These are phyloP conservation scores for Lactarius pseudohatsudake DNA, from an alignment of 768 basidiomycete species.

Conservation along the genomic window DNA sequence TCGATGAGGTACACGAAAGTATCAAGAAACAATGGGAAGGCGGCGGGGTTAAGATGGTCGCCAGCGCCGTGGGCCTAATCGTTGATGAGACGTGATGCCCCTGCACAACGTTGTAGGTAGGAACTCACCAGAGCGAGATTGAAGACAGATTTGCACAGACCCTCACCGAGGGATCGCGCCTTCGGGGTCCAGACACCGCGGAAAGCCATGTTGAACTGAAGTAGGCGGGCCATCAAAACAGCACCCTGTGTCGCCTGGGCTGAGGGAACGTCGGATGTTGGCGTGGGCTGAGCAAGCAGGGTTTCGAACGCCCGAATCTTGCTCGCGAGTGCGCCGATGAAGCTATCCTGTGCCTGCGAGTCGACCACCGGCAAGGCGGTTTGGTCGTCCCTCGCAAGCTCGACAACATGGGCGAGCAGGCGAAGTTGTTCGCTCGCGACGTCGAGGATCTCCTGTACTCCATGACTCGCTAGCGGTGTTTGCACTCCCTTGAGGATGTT, in stretches of 20 bases:
- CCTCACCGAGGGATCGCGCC: slow-evolving; percentile 47
- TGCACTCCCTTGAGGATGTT: slow-evolving; percentile 46
- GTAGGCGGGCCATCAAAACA: slow-evolving; percentile 60
- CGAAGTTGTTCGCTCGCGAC: slow-evolving; percentile 63
- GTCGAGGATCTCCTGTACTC: slow-evolving; percentile 37
- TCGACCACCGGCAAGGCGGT: slow-evolving; percentile 52
- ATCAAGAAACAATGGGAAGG: slow-evolving; percentile 69
- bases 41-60: slow-evolving; percentile 51
- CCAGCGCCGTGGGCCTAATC: slow-evolving; percentile 58
- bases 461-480: slow-evolving; percentile 32
- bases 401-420: slow-evolving; percentile 64
- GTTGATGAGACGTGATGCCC: slow-evolving; percentile 9
- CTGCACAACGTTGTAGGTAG: slow-evolving; percentile 3
- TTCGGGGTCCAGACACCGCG: slow-evolving; percentile 54
- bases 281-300: slow-evolving; percentile 28
- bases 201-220: slow-evolving; percentile 75
- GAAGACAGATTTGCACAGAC: slow-evolving; percentile 46
- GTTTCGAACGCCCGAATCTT: slow-evolving; percentile 45
- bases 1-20: slow-evolving; percentile 73
- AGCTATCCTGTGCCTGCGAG: slow-evolving; percentile 52
- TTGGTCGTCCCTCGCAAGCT: slow-evolving; percentile 54
- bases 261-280: slow-evolving; percentile 25
- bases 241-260: slow-evolving; percentile 40
- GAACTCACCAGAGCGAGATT: slow-evolving; percentile 30
- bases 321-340: slow-evolving; percentile 50